These are phyloP conservation scores for Paraurostyla sp. DNA, from an alignment of 73 alveolate genomes.

Conservation along the genomic window DNA sequence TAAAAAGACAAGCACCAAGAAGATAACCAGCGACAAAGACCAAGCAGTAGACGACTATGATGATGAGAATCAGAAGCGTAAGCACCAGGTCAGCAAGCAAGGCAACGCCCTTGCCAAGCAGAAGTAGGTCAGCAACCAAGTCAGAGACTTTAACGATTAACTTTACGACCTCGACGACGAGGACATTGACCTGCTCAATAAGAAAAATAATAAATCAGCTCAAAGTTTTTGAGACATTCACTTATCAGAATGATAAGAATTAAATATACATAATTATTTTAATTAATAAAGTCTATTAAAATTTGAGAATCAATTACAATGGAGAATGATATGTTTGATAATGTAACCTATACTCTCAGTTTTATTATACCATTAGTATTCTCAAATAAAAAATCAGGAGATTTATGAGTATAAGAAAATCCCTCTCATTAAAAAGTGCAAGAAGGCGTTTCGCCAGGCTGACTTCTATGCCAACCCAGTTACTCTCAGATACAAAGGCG, in stretches of 20 bases:
- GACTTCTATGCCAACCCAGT: conserved; percentile 64
- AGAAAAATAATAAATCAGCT: background rate
- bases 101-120: background rate
- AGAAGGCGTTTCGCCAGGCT: conserved; percentile 1
- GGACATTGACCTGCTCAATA: background rate
- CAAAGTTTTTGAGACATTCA: conserved; percentile 4
- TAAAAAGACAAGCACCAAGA: background rate
- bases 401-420: conserved; percentile 37
- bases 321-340: conserved; percentile 46
- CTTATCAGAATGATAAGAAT: no score
- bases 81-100: background rate
- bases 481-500: conserved; percentile 60
- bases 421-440: conserved; percentile 16
- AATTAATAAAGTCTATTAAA: background rate
- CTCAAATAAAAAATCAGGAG: background rate
- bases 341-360: background rate
- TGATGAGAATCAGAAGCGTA: background rate
- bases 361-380: background rate
- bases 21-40: background rate
- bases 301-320: background rate
- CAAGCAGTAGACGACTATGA: background rate
- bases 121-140: background rate
- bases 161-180: background rate
- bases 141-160: background rate
- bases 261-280: background rate